A percentile compares a stretch with the other conserved stretches of the same genome.
Conservation (phyloP, 306 rosid genomes). For the Pterocarpus santalinus region DNA sequence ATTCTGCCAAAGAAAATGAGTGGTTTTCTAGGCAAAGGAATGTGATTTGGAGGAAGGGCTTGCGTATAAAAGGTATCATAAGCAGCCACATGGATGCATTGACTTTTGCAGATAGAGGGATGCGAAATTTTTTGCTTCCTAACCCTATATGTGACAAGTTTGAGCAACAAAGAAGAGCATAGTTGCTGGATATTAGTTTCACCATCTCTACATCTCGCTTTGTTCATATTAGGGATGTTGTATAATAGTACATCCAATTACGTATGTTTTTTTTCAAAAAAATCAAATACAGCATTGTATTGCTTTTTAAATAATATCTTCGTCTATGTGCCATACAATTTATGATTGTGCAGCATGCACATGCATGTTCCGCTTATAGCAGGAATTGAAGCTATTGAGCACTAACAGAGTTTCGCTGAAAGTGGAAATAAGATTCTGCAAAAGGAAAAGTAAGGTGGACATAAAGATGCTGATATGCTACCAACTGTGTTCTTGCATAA, state of each 20-base stretch:
- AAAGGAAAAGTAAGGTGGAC: not conserved
- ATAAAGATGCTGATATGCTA: not conserved
- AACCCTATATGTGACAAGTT: slow-evolving; percentile 60
- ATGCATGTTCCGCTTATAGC: not conserved
- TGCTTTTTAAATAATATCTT: too few relatives aligned
- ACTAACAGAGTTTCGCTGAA: not conserved
- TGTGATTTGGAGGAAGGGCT: slow-evolving; percentile 59
- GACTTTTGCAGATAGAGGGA: slow-evolving; percentile 50
- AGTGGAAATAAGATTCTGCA: not conserved
- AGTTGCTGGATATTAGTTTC: slow-evolving; percentile 32
- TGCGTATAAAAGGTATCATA: slow-evolving; percentile 57
- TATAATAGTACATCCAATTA: not conserved
- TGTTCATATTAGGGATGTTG: slow-evolving; percentile 28
- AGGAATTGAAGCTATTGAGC: not conserved
- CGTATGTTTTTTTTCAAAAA: too few relatives aligned
- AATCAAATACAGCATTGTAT: too few relatives aligned
- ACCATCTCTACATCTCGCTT: slow-evolving; percentile 31
- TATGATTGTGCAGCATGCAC: not conserved
- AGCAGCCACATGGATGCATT: slow-evolving; percentile 74
- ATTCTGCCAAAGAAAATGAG: slow-evolving; percentile 53
- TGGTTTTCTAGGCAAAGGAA: slow-evolving; percentile 58
- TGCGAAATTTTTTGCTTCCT: slow-evolving; percentile 70
- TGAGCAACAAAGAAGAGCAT: slow-evolving; percentile 49
- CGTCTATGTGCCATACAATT: not conserved
- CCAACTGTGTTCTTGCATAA: not conserved